phyloP scores from a whole-genome alignment of 164 flowering plant genomes.

The Macadamia integrifolia region DNA sequence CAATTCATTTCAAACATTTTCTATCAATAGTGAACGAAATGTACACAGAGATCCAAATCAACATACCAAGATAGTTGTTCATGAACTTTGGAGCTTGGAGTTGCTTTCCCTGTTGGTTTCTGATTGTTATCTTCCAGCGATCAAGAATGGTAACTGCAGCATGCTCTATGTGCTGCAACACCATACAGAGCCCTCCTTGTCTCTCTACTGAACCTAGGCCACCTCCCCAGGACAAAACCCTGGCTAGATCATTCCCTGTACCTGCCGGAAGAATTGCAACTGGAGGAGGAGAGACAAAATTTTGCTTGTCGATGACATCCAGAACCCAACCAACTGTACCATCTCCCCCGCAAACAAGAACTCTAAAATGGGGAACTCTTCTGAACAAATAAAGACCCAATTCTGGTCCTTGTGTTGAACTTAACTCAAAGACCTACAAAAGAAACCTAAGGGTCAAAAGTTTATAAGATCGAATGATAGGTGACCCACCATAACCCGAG shows the following conservation, averaged over 20 bases:
- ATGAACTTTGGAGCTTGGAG: slow-evolving; percentile 62
- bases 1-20: background rate
- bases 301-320: slow-evolving; percentile 89
- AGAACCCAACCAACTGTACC: slow-evolving; percentile 99
- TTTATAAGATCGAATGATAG: background rate
- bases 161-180: slow-evolving; percentile 81
- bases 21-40: too few species aligned
- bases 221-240: slow-evolving; percentile 95
- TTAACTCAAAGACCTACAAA: slow-evolving; percentile 76
- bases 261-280: slow-evolving; percentile 99
- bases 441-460: slow-evolving; percentile 6
- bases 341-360: slow-evolving; percentile 98
- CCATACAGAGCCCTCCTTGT: slow-evolving; percentile 88
- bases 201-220: slow-evolving; percentile 95
- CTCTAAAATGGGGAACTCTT: slow-evolving; percentile 85
- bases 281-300: slow-evolving; percentile 97
- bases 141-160: slow-evolving; percentile 98
- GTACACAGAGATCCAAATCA: background rate
- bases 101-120: slow-evolving; percentile 58
- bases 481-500: background rate
- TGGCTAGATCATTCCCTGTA: slow-evolving; percentile 96
- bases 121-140: slow-evolving; percentile 77
- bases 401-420: slow-evolving; percentile 88
- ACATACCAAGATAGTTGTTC: slow-evolving; percentile 94
- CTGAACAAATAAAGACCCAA: slow-evolving; percentile 80